These are phyloP conservation scores for Dictyostelium discoideum DNA, from an alignment of 78 protist genomes.

Conservation along the genomic window DNA sequence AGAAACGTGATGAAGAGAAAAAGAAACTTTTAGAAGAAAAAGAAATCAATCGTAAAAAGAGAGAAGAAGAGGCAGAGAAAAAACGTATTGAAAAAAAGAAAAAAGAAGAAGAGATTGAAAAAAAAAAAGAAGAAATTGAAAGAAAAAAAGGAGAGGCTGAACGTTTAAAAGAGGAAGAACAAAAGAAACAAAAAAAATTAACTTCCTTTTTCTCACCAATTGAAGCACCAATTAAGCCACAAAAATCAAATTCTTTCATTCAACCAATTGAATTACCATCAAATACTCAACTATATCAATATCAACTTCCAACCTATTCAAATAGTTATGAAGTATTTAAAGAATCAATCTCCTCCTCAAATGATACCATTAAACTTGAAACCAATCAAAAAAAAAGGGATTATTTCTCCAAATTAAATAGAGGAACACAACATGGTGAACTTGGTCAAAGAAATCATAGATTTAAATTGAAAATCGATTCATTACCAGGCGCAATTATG, in stretches of 20 bases:
- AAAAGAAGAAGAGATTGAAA: slow-evolving; percentile 26
- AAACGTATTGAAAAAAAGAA: slow-evolving; percentile 9
- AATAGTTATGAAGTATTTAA: background rate
- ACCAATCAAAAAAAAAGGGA: background rate
- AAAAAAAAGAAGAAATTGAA: slow-evolving; percentile 11
- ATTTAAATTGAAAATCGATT: slow-evolving; percentile 6
- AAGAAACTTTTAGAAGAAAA: slow-evolving; percentile 25
- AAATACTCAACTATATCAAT: background rate
- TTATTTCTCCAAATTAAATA: background rate
- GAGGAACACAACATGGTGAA: background rate
- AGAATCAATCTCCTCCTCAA: background rate
- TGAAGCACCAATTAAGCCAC: background rate
- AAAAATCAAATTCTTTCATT: slow-evolving; percentile 5
- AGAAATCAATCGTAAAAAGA: background rate
- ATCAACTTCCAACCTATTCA: background rate
- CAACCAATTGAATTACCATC: slow-evolving; percentile 71
- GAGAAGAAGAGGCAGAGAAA: background rate
- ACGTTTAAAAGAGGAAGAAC: background rate
- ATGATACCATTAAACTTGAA: background rate
- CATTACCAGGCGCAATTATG: slow-evolving; percentile 43
- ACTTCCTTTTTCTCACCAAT: slow-evolving; percentile 37
- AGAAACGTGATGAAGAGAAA: slow-evolving; percentile 17
- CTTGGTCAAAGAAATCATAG: slow-evolving; percentile 11
- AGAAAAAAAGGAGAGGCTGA: slow-evolving; percentile 18
- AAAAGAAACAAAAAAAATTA: slow-evolving; percentile 50